Evolutionary conservation across 495 filamentous ascomycete genomes (phyloP), one percentile per base, ranked within the genome.

Genomic region (Daldinia grandis): DNA sequence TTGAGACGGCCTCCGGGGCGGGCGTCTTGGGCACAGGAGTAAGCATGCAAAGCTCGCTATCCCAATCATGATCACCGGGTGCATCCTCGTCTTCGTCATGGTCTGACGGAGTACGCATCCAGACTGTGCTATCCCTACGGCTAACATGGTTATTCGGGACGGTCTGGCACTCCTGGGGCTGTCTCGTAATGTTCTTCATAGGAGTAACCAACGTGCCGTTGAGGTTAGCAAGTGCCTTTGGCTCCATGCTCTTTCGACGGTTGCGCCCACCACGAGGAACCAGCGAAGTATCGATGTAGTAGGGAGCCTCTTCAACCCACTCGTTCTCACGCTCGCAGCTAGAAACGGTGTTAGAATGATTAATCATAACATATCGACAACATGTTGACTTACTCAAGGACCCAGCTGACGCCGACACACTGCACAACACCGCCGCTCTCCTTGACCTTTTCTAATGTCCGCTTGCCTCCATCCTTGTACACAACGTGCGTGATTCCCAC

Each of bases 401-500:
- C 92, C 93, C 93, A 97, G 64, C 89, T 89, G 49, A 95, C 92
- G 38, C 92, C 92, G 28, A 97, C 93, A 77, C 92, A 95, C 65
- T 90, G 87, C 6, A 97, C 92, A 21, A 91, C 83, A 1, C 92
- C 93, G 19, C 86, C 84, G 33, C 88, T 89, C 67, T 91, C 85
- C 58, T 89, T 84, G 7, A 96, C 92, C 78, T 97, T 98, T 77
- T 97, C 91, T 58, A 98, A 77, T 0, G 95, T 98, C 35, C 91
- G 87, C 59, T 92, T 88, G 8, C 90, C 90, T 44, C 95, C 95
- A 79, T 97, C 95, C 74, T 98, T 98, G 81, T 92, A 99, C 1
- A 99, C 89, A 1, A 99, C 92, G 73, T 99, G 95, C 4, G 95
- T 99, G 74, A 98, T 94, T 3, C 92, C 92, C 33, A 96, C 83